These are phyloP conservation scores for Candida xiaguanensis DNA, from an alignment of 805 yeast species.

Conservation along the genomic window DNA sequence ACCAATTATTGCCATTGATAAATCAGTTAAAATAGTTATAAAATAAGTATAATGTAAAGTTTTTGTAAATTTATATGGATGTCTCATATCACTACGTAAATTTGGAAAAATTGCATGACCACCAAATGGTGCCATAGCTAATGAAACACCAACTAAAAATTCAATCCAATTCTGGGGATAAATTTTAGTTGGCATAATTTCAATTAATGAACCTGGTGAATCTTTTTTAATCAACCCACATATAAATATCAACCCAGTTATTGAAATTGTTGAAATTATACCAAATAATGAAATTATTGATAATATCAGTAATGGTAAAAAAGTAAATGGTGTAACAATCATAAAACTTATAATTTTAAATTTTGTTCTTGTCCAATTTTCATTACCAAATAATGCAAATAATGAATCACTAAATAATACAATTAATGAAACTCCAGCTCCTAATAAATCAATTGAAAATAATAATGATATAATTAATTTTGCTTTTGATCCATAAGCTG, in stretches of 20 bases:
- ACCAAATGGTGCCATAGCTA: constrained; percentile 75
- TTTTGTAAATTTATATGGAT: constrained; percentile 52
- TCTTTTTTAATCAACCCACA: constrained; percentile 59
- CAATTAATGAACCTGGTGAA: constrained; percentile 72
- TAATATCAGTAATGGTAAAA: constrained; percentile 69
- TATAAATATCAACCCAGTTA: constrained; percentile 44
- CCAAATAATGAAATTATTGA: constrained; percentile 56
- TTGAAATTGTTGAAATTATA: constrained; percentile 49
- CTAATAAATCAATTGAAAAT: constrained; percentile 74
- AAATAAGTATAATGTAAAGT: constrained; percentile 58
- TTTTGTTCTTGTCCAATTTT: constrained; percentile 38
- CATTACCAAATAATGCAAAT: constrained; percentile 52
- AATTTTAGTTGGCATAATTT: constrained; percentile 61
- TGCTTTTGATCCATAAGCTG: constrained; percentile 78
- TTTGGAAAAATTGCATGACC: constrained; percentile 85
- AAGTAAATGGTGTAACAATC: constrained; percentile 76
- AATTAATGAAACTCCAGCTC: constrained; percentile 76
- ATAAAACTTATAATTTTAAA: constrained; percentile 69
- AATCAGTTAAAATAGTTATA: constrained; percentile 58
- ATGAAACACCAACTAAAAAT: constrained; percentile 58
- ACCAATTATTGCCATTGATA: constrained; percentile 63
- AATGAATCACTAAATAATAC: constrained; percentile 85
- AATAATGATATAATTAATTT: constrained; percentile 68
- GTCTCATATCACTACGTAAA: constrained; percentile 69
- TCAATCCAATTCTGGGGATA: constrained; percentile 56